phyloP scores from a whole-genome alignment of 768 basidiomycete species.

The Mycena haematopus region DNA sequence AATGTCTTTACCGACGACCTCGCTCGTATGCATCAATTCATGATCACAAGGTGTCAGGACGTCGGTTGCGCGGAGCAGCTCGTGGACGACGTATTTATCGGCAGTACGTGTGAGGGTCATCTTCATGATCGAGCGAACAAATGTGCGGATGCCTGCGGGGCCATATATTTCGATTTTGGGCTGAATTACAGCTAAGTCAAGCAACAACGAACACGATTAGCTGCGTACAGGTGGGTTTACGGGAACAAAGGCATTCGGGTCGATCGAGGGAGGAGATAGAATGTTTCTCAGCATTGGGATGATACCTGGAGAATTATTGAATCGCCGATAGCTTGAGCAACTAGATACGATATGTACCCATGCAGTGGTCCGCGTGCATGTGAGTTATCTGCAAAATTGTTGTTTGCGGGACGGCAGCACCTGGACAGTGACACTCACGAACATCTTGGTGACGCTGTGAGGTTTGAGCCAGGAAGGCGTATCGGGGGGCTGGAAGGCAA shows the following conservation, averaged over 20 bases:
- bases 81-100: slow-evolving; percentile 78
- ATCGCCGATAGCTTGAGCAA: not conserved
- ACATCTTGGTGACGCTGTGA: slow-evolving; percentile 66
- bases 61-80: slow-evolving; percentile 69
- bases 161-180: slow-evolving; percentile 78
- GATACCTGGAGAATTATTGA: not conserved
- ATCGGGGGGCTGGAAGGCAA: slow-evolving; percentile 56
- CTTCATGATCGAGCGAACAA: slow-evolving; percentile 73
- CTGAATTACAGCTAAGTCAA: slow-evolving; percentile 34
- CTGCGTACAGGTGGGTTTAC: slow-evolving; percentile 31
- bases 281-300: slow-evolving; percentile 67
- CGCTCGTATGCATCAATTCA: slow-evolving; percentile 64
- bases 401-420: not conserved
- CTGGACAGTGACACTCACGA: slow-evolving; percentile 35
- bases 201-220: slow-evolving; percentile 17
- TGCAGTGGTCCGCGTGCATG: slow-evolving; percentile 68
- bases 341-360: slow-evolving; percentile 46
- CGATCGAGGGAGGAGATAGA: slow-evolving; percentile 53
- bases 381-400: slow-evolving; percentile 38
- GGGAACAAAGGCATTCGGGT: slow-evolving; percentile 23
- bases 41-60: slow-evolving; percentile 55
- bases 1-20: slow-evolving; percentile 69
- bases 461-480: slow-evolving; percentile 44
- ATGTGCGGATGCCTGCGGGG: slow-evolving; percentile 76
- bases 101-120: slow-evolving; percentile 69